Conservation (phyloP, 129 eudicot genomes). For the Centella asiatica region DNA sequence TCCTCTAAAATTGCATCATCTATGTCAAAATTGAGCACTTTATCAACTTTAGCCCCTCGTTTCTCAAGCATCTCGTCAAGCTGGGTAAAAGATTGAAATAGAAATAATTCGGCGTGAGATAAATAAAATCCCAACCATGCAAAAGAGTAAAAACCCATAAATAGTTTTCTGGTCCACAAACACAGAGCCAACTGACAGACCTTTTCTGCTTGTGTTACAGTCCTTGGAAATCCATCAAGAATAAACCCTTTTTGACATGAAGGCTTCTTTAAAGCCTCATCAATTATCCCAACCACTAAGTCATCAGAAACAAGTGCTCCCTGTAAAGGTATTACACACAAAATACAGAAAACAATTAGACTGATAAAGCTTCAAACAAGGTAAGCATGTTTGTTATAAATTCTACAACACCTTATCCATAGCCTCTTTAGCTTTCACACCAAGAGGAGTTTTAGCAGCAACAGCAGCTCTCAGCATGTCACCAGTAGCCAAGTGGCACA, state of each 20-base stretch:
- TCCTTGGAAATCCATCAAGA: constrained; percentile 93
- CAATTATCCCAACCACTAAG: constrained; percentile 87
- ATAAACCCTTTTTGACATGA: constrained; percentile 94
- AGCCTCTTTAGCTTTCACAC: constrained; percentile 83
- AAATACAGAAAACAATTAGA: neutral
- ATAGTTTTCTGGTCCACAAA: neutral
- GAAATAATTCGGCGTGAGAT: neutral
- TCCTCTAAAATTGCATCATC: constrained; percentile 93
- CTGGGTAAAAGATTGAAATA: too few species aligned
- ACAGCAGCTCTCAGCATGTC: constrained; percentile 98
- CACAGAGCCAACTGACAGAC: constrained; percentile 19
- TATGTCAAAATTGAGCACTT: constrained; percentile 83
- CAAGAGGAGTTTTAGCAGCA: constrained; percentile 93
- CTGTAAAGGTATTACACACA: neutral
- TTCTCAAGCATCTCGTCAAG: too few species aligned
- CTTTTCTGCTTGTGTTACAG: constrained; percentile 75
- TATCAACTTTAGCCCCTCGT: too few species aligned
- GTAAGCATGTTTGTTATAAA: neutral
- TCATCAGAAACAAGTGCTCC: constrained; percentile 72
- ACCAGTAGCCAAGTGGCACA: constrained; percentile 90
- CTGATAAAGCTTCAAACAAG: neutral
- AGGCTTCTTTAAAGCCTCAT: constrained; percentile 90
- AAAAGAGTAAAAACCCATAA: neutral
- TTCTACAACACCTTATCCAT: constrained; percentile 65
- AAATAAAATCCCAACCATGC: neutral